A percentile compares a stretch with the other conserved stretches of the same genome.
These are phyloP conservation scores for Xerocomellus intermedius DNA, from an alignment of 768 basidiomycete species.

Conservation along the genomic window DNA sequence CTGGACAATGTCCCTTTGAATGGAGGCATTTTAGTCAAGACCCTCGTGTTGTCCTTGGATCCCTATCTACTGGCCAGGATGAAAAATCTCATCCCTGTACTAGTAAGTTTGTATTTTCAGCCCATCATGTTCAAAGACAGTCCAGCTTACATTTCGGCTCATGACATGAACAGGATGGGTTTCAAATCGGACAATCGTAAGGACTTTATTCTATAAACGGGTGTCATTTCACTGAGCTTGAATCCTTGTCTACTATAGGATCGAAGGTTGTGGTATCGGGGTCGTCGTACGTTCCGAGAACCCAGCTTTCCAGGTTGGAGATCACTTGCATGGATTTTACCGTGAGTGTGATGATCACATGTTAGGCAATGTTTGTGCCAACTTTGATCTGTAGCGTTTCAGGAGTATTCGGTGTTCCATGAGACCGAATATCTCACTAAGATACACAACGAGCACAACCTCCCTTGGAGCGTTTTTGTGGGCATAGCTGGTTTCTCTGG, in stretches of 20 bases:
- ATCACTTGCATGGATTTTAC: constrained; percentile 25
- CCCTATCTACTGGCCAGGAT: constrained; percentile 44
- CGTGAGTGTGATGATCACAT: constrained; percentile 14
- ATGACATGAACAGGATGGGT: constrained; percentile 9
- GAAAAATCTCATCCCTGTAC: constrained; percentile 29
- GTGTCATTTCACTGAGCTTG: not conserved
- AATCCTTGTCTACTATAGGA: not conserved
- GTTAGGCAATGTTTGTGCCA: not conserved
- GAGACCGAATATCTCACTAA: not conserved
- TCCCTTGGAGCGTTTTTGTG: constrained; percentile 31
- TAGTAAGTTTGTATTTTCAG: constrained; percentile 37
- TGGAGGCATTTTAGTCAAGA: constrained; percentile 50
- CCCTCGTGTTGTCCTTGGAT: constrained; percentile 46
- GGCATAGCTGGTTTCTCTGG: constrained; percentile 30
- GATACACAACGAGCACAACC: constrained; percentile 26
- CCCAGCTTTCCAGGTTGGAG: constrained; percentile 9
- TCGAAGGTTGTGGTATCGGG: constrained; percentile 40
- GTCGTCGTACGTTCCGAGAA: constrained; percentile 18
- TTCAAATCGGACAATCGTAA: constrained; percentile 5
- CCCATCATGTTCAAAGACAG: not conserved
- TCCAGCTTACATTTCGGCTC: not conserved
- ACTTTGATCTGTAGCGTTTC: constrained; percentile 30
- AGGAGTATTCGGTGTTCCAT: constrained; percentile 15
- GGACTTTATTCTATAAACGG: not conserved
- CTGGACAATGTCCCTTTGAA: constrained; percentile 43